Evolutionary conservation across 306 rosid species (phyloP).

Genomic region (Styphnolobium japonicum): DNA sequence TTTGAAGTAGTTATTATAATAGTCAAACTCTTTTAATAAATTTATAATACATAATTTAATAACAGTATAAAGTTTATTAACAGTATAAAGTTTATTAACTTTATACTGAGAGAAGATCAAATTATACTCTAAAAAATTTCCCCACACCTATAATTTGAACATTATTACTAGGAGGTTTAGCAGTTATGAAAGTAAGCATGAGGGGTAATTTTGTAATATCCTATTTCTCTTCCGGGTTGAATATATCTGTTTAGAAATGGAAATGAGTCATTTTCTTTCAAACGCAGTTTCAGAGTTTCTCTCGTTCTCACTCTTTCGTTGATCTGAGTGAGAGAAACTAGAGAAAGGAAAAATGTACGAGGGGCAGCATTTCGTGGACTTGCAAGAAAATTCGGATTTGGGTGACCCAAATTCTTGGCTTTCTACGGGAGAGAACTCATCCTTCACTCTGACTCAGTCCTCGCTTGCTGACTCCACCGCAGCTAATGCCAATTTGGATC

Average conservation of each 20-base stretch:
- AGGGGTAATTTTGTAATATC: background rate
- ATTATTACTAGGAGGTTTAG: background rate
- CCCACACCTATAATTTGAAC: too few relatives aligned
- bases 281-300: background rate
- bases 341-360: conserved; percentile 38
- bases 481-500: conserved; percentile 46
- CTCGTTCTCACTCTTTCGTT: background rate
- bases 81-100: too few relatives aligned
- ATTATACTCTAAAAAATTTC: too few relatives aligned
- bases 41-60: too few relatives aligned
- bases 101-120: too few relatives aligned
- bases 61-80: too few relatives aligned
- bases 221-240: background rate
- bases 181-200: background rate
- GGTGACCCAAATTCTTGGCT: conserved; percentile 59
- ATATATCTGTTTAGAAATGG: background rate
- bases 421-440: conserved; percentile 43
- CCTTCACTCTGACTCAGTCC: conserved; percentile 51
- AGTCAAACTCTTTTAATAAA: too few relatives aligned
- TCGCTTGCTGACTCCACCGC: conserved; percentile 33
- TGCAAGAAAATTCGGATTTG: conserved; percentile 44
- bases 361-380: conserved; percentile 48
- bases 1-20: too few relatives aligned
- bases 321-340: background rate
- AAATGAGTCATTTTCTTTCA: background rate